Evolutionary conservation across 495 filamentous ascomycete genomes (phyloP), one percentile per base, ranked within the genome.

Genomic region (Staphylotrichum tortipilum): DNA sequence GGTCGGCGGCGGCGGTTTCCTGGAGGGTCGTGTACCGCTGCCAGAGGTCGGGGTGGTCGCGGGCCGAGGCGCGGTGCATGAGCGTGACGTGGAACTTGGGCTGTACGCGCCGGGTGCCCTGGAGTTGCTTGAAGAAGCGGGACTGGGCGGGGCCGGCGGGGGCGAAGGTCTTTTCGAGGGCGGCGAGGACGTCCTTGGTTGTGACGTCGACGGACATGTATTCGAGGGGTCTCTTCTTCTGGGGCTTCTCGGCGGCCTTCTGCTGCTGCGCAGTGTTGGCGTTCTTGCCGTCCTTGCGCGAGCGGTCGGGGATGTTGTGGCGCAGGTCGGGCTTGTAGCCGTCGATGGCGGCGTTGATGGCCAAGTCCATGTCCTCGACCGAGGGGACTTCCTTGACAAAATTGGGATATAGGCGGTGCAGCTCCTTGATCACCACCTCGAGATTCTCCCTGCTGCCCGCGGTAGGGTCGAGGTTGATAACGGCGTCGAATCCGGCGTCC

Each of bases 81-180:
- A 98, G 78, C 0, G 92, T 98, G 47, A 97, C 84, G 65, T 98
- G 92, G 69, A 96, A 97, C n/a, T 78, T 67, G 28, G 78, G 57
- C 64, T 98, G 92, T 17, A 97, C 64, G 43, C 92, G 86, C 21
- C 82, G 76, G 1, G 73, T 69, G 34, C 81, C 73, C 55, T 86
- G 73, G 22, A 98, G 83, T 37, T 86, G 78, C 52, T 79, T 74
- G 75, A 83, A 97, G 54, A 95, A 82, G 24, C 73, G 77, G 4
- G 79, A 67, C 14, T 71, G 71, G 46, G 74, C 61, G 29, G 43
- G 6, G 2, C 29, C 50, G 3, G 72, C 57, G 3, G 72, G 56
- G 50, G 71, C 61, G 65, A 97, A 97, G 31, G 80, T 66, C 45
- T 78, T 79, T 11, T 88, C 79, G 11, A 97, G 78, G 22, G 78